Base-by-base conservation (phyloP, 108 stramenopile species). In the Fistulifera pelliculosa region DNA sequence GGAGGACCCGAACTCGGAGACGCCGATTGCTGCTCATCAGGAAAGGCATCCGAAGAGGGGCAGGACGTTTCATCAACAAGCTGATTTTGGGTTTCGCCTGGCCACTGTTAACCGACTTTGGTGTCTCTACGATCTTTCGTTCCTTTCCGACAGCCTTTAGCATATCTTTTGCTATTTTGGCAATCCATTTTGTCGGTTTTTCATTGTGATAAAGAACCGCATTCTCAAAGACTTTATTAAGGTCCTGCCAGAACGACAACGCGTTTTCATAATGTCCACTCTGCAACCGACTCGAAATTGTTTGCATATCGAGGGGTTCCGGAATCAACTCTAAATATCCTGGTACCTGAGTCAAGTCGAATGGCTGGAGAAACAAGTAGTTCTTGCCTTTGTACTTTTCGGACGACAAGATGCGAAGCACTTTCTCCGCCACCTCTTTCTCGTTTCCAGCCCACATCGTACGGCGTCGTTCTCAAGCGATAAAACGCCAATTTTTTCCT, bases 231-330 rank as follows among this genome's bases (percentile, higher is more conserved):
- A 70, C 69, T 19, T 68, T 11, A n/a, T 48, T 44, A 40, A 54
- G 51, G 58, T 80, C 81, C 0, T 31, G 49, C 50, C 61, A 80
- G 54, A 87, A 76, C 11, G 66, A 67, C 11, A 67, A 65, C 15
- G 58, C 50, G 0, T 41, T 62, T 2, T 54, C 14, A 61, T 90
- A 90, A 4, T 43, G n/a, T 0, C 75, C 80, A 17, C 25, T 27
- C 16, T 84, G 79, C 0, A 90, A 69, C 41, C 84, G 82, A 11
- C 62, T 43, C 1, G 66, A 58, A 3, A 86, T 48, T 0, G 89
- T 90, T 18, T 60, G 54, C 1, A 90, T 41, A 49, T 90, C 89
- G 80, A 90, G 79, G 8, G 77, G 79, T 43, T 70, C 68, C 17
- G 31, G 41, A 16, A 84, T 56, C 16, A 84, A 56, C 23, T 68